phyloP scores from a whole-genome alignment of 108 stramenopile genomes.

The Mayamaea pseudoterrestris region DNA sequence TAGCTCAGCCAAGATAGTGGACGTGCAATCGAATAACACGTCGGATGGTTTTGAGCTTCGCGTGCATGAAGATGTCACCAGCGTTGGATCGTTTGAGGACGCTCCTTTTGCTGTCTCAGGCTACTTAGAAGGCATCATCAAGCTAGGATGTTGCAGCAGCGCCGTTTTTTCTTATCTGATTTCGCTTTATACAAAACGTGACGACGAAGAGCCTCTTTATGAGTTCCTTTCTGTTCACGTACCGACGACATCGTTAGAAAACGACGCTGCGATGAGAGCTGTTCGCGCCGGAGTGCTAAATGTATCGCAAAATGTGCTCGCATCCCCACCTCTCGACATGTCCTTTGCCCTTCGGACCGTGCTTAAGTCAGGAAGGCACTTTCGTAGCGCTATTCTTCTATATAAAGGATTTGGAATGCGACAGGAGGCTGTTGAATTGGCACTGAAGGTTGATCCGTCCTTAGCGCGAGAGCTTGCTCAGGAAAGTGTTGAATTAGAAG shows the following conservation, averaged over 20 bases:
- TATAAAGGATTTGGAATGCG: constrained; percentile 86
- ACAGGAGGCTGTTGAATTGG: constrained; percentile 78
- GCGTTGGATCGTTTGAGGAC: constrained; percentile 36
- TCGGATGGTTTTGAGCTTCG: constrained; percentile 27
- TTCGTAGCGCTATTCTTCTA: constrained; percentile 75
- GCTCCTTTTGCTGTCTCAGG: constrained; percentile 39
- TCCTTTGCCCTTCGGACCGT: constrained; percentile 61
- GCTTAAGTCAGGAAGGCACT: constrained; percentile 64
- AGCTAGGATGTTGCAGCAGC: constrained; percentile 56
- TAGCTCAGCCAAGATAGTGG: constrained; percentile 1
- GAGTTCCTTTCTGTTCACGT: constrained; percentile 67
- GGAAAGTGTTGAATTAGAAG: constrained; percentile 58
- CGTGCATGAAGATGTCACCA: constrained; percentile 5
- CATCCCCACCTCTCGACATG: constrained; percentile 58
- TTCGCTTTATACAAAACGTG: constrained; percentile 58
- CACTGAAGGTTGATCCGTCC: constrained; percentile 71
- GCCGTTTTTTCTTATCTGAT: constrained; percentile 69
- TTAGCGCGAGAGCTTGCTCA: constrained; percentile 75
- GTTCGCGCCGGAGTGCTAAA: constrained; percentile 3
- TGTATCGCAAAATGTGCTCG: constrained; percentile 15
- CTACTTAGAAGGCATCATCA: constrained; percentile 75
- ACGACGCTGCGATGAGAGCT: constrained; percentile 4
- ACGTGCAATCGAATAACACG: constrained; percentile 17
- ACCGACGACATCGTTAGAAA: constrained; percentile 22
- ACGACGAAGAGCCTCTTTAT: constrained; percentile 73